phyloP scores from a whole-genome alignment of 2,329 filamentous ascomycete species.

The Aspergillus fischeri region DNA sequence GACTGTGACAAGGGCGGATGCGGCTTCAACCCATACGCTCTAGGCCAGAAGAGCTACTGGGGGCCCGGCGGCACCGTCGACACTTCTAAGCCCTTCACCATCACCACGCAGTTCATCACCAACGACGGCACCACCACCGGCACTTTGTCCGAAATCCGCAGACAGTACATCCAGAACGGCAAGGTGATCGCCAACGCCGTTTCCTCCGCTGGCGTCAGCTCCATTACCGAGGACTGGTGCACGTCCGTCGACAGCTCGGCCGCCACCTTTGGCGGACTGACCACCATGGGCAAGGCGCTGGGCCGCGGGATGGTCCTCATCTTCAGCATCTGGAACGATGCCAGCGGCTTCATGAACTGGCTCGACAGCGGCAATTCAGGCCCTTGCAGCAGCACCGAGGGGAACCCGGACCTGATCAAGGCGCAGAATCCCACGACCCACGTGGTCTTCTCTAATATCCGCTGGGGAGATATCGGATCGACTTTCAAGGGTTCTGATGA shows the following conservation, averaged over 20 bases:
- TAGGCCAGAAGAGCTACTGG: not conserved
- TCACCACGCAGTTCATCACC: not conserved
- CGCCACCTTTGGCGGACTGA: not conserved
- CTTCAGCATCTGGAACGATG: not conserved
- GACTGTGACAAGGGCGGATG: not conserved
- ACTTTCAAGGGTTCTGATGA: not conserved
- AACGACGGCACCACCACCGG: not conserved
- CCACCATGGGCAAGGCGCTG: not conserved
- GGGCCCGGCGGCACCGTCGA: not conserved
- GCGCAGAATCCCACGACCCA: not conserved
- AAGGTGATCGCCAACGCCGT: not conserved
- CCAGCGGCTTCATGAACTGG: not conserved
- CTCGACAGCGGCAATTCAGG: not conserved
- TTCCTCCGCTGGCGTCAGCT: not conserved
- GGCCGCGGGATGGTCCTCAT: not conserved
- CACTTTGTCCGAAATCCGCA: not conserved
- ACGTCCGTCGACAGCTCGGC: not conserved
- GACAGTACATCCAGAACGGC: not conserved
- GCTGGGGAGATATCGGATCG: not conserved
- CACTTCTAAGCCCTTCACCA: not conserved
- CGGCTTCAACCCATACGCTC: not conserved
- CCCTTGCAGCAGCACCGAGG: not conserved
- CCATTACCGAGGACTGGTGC: not conserved
- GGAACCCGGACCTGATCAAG: not conserved
- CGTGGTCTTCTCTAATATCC: not conserved